Evolutionary conservation across 352 stramenopile genomes (phyloP), one percentile per base, ranked within the genome.

Genomic region (Aphanomyces invadans): DNA sequence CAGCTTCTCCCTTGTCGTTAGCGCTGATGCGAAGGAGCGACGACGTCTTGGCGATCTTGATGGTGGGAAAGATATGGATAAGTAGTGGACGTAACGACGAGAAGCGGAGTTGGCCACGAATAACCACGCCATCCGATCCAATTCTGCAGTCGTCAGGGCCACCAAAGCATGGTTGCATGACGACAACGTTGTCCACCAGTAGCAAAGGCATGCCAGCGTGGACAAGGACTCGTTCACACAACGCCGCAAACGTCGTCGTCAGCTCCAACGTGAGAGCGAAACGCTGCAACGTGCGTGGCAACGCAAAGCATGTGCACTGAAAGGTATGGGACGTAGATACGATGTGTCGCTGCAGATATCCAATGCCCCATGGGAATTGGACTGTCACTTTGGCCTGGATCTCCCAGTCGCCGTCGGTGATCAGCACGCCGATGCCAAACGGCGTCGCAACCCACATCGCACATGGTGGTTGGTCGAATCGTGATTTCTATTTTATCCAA

Each of bases 371-470:
- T 23, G 53, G 53, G n/a, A 62, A 46, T 12, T 48, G 3, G 19
- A 62, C 53, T 10, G 31, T 31, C 19, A 57, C 23, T n/a, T 57
- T 21, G 21, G 49, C 15, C 21, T 23, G 12, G 9, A 19, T 25
- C 44, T n/a, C 12, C 44, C 44, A 25, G 1, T 11, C 17, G 4
- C 9, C 21, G 11, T 7, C 25, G 17, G 25, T 28, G 17, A n/a
- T 32, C 0, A 32, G 11, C 19, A 12, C 11, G 7, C 21, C 49
- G 21, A 57, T n/a, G 1, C 49, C 49, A 21, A 29, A 57, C 1
- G 49, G 49, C 29, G 49, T 57, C 29, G 49, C 49, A 38, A 57
- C 49, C 49, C 49, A 57, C 49, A 57, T 57, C 7, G n/a, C 21
- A 54, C 46, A 29, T 29, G n/a, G n/a, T 31, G 46, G 46, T 54